Evolutionary conservation across 2,329 filamentous ascomycete species (phyloP), one percentile per base, ranked within the genome.

Genomic region (Trichoderma endophyticum): DNA sequence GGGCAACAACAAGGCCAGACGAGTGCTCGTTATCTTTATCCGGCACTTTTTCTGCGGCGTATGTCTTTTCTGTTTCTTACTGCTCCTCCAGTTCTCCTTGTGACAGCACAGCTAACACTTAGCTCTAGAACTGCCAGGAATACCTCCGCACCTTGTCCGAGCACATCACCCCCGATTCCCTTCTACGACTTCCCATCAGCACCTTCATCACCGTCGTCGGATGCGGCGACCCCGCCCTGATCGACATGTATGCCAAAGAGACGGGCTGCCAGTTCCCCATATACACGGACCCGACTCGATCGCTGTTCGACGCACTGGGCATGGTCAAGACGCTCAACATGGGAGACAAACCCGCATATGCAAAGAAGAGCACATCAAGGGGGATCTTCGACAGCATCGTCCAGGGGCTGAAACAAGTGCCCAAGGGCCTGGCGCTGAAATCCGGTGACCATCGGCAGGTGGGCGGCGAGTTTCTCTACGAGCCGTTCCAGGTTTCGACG

Each of bases 21-120:
- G 89, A 3, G 88, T 93, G 32, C 84, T 95, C 36, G 81, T 94
- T 56, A 88, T 94, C 75, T 94, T 95, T 78, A 86, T 95, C 71
- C 87, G 92, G 59, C 92, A 94, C 82, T 95, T 94, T 81, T 94
- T 93, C 84, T 94, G 92, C 78, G 91, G 91, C 43, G 92, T 93
- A 85, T 80, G 91, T 86, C 56, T 59, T 59, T 48, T 12, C 4
- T 18, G 4, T 18, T 30, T 21, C 57, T 30, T 32, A 21, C 14
- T 60, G 30, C 15, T 60, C 2, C 15, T 14, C 32, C 36, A 32
- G 6, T 6, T 6, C 24, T 11, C 30, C 32, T 34, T 28, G 56
- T 12, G 48, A 43, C 12, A 78, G 70, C 48, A 21, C n/a, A 28
- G 76, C 73, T 73, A 70, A 76, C 59, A 51, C 15, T 14, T 15